Evolutionary conservation across 768 basidiomycete species (phyloP).

Genomic region (Galerina marginata): DNA sequence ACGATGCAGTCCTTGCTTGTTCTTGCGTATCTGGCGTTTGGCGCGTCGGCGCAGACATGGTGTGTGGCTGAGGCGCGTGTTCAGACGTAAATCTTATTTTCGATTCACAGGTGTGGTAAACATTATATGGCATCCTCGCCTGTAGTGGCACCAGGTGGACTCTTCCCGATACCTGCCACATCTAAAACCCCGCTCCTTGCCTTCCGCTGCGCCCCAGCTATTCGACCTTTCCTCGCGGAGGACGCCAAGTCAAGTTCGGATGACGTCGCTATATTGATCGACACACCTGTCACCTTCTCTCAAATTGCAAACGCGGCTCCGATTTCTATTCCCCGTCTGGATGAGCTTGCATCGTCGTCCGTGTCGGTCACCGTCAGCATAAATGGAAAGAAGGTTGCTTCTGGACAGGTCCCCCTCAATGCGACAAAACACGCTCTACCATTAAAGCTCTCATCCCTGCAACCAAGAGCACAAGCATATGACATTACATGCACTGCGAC

Average conservation of each 20-base stretch:
- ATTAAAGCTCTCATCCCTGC: slow-evolving; percentile 53
- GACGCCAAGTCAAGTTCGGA: slow-evolving; percentile 39
- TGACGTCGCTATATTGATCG: slow-evolving; percentile 54
- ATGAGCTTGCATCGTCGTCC: slow-evolving; percentile 21
- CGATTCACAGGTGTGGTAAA: slow-evolving; percentile 56
- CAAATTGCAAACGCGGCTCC: slow-evolving; percentile 52
- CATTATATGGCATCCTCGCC: slow-evolving; percentile 53
- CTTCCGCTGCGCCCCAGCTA: slow-evolving; percentile 61
- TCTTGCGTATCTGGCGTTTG: slow-evolving; percentile 6
- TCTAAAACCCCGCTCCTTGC: slow-evolving; percentile 51
- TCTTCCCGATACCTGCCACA: slow-evolving; percentile 18
- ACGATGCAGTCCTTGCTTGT: slow-evolving; percentile 9
- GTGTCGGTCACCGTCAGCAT: slow-evolving; percentile 51
- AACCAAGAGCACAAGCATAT: slow-evolving; percentile 46
- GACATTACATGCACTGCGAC: slow-evolving; percentile 44
- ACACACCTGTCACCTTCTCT: slow-evolving; percentile 53
- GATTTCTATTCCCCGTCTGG: slow-evolving; percentile 36
- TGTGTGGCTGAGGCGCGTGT: slow-evolving; percentile 1
- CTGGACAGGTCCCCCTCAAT: slow-evolving; percentile 55
- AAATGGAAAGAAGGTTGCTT: slow-evolving; percentile 47
- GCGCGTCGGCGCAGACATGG: slow-evolving; percentile 25
- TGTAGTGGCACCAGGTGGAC: slow-evolving; percentile 47
- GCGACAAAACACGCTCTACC: slow-evolving; percentile 53
- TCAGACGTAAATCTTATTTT: neutral
- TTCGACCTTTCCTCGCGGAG: slow-evolving; percentile 64